Percentiles rank a stretch among this genome's conserved stretches.
Conservation (phyloP, 2,329 filamentous ascomycete genomes). For the Septoria petroselini region DNA sequence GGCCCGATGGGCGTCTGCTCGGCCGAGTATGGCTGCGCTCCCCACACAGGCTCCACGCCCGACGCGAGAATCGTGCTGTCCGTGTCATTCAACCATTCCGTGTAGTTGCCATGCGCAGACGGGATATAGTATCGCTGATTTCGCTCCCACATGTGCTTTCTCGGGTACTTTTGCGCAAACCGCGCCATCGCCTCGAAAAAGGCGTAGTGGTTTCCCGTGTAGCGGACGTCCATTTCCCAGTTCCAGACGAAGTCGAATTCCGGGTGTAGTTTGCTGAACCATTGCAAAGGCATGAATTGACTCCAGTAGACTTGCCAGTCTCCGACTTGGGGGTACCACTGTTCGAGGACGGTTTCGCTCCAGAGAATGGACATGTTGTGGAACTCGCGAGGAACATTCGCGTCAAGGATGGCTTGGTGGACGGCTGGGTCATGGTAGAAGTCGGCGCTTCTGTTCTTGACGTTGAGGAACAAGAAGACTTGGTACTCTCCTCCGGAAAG, state of each 20-base stretch:
- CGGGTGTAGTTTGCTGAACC: conserved; percentile 46
- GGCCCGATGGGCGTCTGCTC: conserved; percentile 38
- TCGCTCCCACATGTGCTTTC: conserved; percentile 68
- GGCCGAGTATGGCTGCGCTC: conserved; percentile 52
- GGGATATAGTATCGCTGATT: conserved; percentile 70
- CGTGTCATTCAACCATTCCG: conserved; percentile 48
- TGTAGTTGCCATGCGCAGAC: conserved; percentile 29
- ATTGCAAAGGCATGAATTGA: conserved; percentile 66
- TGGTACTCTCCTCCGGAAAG: conserved; percentile 80
- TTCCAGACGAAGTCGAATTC: conserved; percentile 63
- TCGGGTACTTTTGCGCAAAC: conserved; percentile 64
- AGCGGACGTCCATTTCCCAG: conserved; percentile 80
- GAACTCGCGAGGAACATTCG: conserved; percentile 70
- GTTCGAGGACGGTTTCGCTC: conserved; percentile 82
- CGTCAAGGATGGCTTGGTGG: conserved; percentile 51
- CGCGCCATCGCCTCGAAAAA: conserved; percentile 44
- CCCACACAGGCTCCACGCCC: conserved; percentile 58
- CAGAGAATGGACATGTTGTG: conserved; percentile 82
- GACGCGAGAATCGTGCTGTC: conserved; percentile 6
- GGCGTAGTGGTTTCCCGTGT: conserved; percentile 63
- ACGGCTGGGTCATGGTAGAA: conserved; percentile 63
- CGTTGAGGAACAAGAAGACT: conserved; percentile 76
- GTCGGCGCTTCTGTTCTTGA: conserved; percentile 71
- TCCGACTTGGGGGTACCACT: conserved; percentile 61
- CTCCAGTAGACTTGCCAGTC: conserved; percentile 67